These are phyloP conservation scores for Oryza punctata DNA, from an alignment of 176 grass and related monocot genomes.

Conservation along the genomic window DNA sequence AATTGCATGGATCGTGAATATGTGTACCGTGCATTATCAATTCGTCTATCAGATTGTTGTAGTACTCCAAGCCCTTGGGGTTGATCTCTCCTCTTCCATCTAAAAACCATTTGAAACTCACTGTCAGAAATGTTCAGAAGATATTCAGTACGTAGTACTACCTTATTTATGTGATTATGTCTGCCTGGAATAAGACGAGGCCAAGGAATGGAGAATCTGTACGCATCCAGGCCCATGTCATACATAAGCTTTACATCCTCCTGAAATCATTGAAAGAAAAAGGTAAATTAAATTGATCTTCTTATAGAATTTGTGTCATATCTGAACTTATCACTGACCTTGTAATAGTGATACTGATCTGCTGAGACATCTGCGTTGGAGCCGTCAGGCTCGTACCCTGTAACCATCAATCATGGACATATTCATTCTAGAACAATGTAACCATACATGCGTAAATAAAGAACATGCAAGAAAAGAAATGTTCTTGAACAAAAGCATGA, in stretches of 20 bases:
- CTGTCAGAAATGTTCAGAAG: not conserved
- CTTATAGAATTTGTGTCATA: too few species aligned
- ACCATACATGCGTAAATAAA: not conserved
- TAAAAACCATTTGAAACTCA: not conserved
- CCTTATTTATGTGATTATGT: not conserved
- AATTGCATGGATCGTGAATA: not conserved
- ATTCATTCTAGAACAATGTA: not conserved
- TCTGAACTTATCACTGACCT: conserved; percentile 29
- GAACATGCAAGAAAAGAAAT: not conserved
- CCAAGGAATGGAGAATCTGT: conserved; percentile 86
- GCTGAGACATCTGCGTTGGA: conserved; percentile 57
- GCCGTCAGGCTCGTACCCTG: conserved; percentile 46
- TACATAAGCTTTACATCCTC: conserved; percentile 89
- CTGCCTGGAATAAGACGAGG: conserved; percentile 67
- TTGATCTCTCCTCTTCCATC: conserved; percentile 65
- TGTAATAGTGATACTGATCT: conserved; percentile 84
- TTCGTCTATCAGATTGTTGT: conserved; percentile 81
- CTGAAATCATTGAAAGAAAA: conserved; percentile 23
- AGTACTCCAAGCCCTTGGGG: conserved; percentile 65
- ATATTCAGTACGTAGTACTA: not conserved
- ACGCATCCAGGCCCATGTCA: conserved; percentile 70
- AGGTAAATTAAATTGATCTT: not conserved
- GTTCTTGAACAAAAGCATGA: not conserved
- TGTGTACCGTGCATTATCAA: conserved; percentile 47
- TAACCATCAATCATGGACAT: not conserved